phyloP scores from a whole-genome alignment of 352 stramenopile genomes.

The Phytophthora pseudosyringae region DNA sequence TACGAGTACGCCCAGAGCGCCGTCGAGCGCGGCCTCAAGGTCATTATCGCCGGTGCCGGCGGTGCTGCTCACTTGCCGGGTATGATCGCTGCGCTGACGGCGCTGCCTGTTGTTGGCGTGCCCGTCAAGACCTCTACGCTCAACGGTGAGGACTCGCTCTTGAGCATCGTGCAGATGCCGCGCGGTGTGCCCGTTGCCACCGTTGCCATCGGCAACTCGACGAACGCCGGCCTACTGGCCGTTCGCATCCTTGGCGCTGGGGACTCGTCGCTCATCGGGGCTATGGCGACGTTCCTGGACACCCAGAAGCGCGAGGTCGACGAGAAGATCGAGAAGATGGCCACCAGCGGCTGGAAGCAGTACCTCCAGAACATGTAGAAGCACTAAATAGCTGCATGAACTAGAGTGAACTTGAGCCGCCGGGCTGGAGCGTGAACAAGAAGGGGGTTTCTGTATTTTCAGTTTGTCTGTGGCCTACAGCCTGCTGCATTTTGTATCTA shows the following conservation, averaged over 20 bases:
- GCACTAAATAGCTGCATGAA: slow-evolving; percentile 32
- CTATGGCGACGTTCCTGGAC: slow-evolving; percentile 94
- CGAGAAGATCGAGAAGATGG: slow-evolving; percentile 91
- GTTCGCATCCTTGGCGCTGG: slow-evolving; percentile 94
- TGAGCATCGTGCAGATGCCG: slow-evolving; percentile 99
- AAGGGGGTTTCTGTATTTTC: slow-evolving; percentile 34
- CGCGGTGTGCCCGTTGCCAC: slow-evolving; percentile 97
- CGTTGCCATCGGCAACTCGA: slow-evolving; percentile 98
- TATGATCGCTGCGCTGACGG: slow-evolving; percentile 91
- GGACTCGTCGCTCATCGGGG: slow-evolving; percentile 66
- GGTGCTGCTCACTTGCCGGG: slow-evolving; percentile 98
- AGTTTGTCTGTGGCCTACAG: slow-evolving; percentile 14
- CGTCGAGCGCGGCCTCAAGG: slow-evolving; percentile 88
- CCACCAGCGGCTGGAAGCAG: slow-evolving; percentile 88
- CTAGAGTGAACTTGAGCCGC: slow-evolving; percentile 2
- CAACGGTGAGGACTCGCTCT: slow-evolving; percentile 97
- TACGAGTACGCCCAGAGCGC: slow-evolving; percentile 95
- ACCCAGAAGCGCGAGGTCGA: slow-evolving; percentile 94
- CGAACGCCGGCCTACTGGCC: slow-evolving; percentile 97
- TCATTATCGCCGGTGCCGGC: slow-evolving; percentile 96
- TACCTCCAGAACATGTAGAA: slow-evolving; percentile 87
- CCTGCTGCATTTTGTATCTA: slow-evolving; percentile 29
- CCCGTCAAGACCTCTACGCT: slow-evolving; percentile 98
- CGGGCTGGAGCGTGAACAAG: slow-evolving; percentile 21
- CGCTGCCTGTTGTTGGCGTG: slow-evolving; percentile 95